Conservation (phyloP, 2,329 filamentous ascomycete genomes). For the Pseudodiploospora longispora region DNA sequence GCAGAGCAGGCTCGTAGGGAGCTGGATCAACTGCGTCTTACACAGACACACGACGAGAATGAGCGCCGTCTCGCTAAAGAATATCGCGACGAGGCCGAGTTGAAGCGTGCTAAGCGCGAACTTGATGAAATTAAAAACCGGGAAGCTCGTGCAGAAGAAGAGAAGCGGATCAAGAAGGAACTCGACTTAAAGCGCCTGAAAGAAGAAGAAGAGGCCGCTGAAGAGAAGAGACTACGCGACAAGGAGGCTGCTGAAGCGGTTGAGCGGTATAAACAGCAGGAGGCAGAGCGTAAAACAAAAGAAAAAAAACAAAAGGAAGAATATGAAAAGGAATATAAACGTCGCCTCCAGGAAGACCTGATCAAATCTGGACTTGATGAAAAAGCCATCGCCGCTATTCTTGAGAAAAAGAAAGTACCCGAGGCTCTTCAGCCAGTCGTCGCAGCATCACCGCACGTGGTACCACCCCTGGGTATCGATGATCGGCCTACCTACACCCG, state of each 20-base stretch:
- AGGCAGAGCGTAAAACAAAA: conserved; percentile 37
- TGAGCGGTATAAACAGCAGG: conserved; percentile 40
- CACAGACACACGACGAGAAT: conserved; percentile 29
- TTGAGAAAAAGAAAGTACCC: conserved; percentile 46
- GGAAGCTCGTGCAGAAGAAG: conserved; percentile 39
- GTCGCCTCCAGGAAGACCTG: conserved; percentile 49
- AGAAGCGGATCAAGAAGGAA: conserved; percentile 44
- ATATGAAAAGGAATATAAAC: conserved; percentile 46
- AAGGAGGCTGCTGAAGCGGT: conserved; percentile 24
- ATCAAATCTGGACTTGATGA: conserved; percentile 51
- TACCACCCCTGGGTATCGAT: conserved; percentile 2
- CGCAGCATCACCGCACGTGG: conserved; percentile 5
- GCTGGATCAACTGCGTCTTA: conserved; percentile 37
- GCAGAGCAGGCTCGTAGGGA: conserved; percentile 31
- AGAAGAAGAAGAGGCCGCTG: conserved; percentile 30
- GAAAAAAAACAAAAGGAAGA: conserved; percentile 41
- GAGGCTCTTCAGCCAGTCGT: conserved; percentile 17
- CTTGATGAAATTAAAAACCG: conserved; percentile 38
- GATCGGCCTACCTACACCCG: conserved; percentile 51
- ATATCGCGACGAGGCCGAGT: conserved; percentile 39
- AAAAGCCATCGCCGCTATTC: conserved; percentile 49
- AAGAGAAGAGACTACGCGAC: conserved; percentile 20
- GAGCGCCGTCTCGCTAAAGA: conserved; percentile 30
- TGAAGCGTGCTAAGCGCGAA: conserved; percentile 40
- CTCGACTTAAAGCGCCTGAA: conserved; percentile 41